Base-by-base conservation (phyloP, 768 basidiomycete genomes). In the Stropharia rugosoannulata region DNA sequence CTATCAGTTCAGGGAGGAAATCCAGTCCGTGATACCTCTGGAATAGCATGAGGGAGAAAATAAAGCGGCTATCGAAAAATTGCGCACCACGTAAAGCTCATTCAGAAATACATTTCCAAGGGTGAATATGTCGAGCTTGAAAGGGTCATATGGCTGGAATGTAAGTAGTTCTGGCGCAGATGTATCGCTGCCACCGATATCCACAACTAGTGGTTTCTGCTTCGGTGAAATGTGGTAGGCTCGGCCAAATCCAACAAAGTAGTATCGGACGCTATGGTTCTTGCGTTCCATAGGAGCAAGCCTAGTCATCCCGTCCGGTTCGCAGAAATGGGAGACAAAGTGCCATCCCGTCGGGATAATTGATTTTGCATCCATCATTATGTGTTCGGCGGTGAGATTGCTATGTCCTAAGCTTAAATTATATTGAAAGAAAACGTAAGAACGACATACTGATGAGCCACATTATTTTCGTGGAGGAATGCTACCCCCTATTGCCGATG, bases 281-380 rank as follows among this genome's bases (percentile, higher is more conserved):
- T 68, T 69, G 25, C 74, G 66, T 2, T 69, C 59, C 9, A 71
- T 57, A 0, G 71, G 69, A 12, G 50, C 43, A 12, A 73, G 49
- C 2, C 62, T 56, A 0, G 67, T 62, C 15, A 70, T 58, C 1
- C 67, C 72, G 51, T 75, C 73, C 0, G 64, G 64, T 13, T 73
- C 60, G 35, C 54, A 66, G 40, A 68, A 60, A 48, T 66, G 61
- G 1, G 67, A 61, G 9, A 72, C 69, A 44, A 70, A 70, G 55
- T 72, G 73, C 70, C 70, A 73, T 13, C 70, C 72, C 2, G 66
- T 60, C 1, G 71, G 71, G 42, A 70, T 56, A 29, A 72, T 64
- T 1, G 68, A 51, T 40, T 63, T 62, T 1, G 67, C 70, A 35
- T 75, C 71, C 70, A 75, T 73, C 72, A 75, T 73, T 50, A 75